Percentiles rank a stretch among this genome's conserved stretches.
Conservation (phyloP, 2,329 filamentous ascomycete genomes). For the Endothia cerciana region DNA sequence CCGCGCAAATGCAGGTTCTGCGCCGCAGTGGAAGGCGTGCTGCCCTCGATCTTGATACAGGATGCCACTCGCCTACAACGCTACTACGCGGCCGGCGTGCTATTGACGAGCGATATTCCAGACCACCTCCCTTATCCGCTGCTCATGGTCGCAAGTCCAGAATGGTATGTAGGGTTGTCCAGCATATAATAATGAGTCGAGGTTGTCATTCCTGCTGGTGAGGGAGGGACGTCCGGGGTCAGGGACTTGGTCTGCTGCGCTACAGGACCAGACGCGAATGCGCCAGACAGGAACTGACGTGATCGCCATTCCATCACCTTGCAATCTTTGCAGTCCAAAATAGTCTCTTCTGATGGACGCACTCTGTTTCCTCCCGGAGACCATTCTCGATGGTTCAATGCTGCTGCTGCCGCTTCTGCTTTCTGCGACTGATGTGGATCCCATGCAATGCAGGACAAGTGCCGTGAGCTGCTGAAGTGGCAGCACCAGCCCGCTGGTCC, state of each 20-base stretch:
- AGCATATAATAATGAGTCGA: not conserved
- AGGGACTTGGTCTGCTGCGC: constrained; percentile 6
- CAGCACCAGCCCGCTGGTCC: constrained; percentile 16
- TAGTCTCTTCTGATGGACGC: not conserved
- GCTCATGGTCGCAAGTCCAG: not conserved
- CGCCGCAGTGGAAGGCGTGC: constrained; percentile 2
- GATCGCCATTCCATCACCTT: constrained; percentile 18
- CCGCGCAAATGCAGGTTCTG: constrained; percentile 8
- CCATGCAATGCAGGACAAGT: constrained; percentile 29
- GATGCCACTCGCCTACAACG: constrained; percentile 23
- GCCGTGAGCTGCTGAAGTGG: constrained; percentile 26
- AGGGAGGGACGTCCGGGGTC: constrained; percentile 2
- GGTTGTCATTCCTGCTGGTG: constrained; percentile 1
- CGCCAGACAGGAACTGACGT: not conserved
- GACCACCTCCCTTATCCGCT: constrained; percentile 14
- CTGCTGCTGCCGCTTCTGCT: not conserved
- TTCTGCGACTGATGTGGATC: constrained; percentile 21
- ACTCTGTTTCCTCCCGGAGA: not conserved
- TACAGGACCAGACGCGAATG: constrained; percentile 1
- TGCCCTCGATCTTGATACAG: constrained; percentile 21
- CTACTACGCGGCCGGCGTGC: constrained; percentile 22
- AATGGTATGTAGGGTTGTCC: not conserved
- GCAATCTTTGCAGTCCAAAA: not conserved
- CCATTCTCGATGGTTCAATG: not conserved
- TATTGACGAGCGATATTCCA: constrained; percentile 12